These are phyloP conservation scores for Scedosporium dehoogii DNA, from an alignment of 2,329 filamentous ascomycete genomes.

Conservation along the genomic window DNA sequence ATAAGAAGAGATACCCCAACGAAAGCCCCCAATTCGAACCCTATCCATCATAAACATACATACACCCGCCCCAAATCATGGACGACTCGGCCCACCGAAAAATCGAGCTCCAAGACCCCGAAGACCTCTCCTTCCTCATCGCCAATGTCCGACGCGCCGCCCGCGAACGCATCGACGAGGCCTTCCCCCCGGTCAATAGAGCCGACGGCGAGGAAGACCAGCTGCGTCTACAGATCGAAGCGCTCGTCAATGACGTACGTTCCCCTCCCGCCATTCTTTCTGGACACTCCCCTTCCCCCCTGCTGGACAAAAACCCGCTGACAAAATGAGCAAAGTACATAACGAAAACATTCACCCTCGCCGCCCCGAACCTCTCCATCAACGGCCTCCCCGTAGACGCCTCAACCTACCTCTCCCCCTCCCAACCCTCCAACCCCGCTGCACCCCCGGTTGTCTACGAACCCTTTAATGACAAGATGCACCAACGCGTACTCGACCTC, in stretches of 20 bases:
- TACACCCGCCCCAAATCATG: conserved; percentile 15
- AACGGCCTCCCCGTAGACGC: conserved; percentile 46
- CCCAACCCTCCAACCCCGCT: conserved; percentile 14
- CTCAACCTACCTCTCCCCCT: conserved; percentile 24
- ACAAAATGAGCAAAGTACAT: conserved; percentile 43
- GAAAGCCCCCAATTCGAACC: background rate
- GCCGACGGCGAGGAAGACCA: conserved; percentile 34
- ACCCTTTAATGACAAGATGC: conserved; percentile 50
- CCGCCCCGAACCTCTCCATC: conserved; percentile 50
- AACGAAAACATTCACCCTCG: conserved; percentile 46
- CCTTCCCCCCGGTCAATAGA: conserved; percentile 54
- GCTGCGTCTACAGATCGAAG: conserved; percentile 47
- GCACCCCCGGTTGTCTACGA: conserved; percentile 38
- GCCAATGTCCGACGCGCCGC: conserved; percentile 60
- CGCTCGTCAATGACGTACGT: conserved; percentile 47
- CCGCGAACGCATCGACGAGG: conserved; percentile 54
- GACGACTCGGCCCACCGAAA: conserved; percentile 49
- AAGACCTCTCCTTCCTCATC: conserved; percentile 62
- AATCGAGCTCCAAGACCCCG: conserved; percentile 69
- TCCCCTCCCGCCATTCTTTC: background rate
- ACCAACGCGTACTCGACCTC: conserved; percentile 49
- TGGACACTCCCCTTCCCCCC: background rate
- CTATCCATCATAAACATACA: background rate
- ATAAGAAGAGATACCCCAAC: background rate
- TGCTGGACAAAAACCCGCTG: background rate